Conservation (phyloP, 2,329 filamentous ascomycete genomes). For the Fusarium sp. region DNA sequence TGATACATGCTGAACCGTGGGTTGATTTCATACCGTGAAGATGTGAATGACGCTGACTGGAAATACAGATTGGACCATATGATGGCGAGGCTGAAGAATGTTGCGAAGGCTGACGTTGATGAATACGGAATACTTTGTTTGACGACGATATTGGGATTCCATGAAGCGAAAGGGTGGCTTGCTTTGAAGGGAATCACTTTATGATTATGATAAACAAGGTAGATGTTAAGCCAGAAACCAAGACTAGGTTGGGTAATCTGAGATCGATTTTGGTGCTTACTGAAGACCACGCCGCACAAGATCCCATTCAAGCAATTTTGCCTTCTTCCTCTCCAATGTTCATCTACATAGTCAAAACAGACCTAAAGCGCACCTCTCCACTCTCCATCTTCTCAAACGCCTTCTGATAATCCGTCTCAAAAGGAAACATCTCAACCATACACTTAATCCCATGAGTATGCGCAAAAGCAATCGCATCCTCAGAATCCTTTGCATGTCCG, state of each 20-base stretch:
- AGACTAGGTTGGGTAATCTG: fast-evolving
- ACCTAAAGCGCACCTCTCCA: constrained; percentile 59
- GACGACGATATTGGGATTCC: background rate
- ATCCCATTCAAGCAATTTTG: too few relatives aligned
- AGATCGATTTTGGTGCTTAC: background rate
- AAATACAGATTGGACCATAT: background rate
- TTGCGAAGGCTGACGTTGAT: background rate
- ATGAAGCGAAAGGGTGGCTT: constrained; percentile 9
- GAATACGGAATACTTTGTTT: constrained; percentile 5
- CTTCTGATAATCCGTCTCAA: constrained; percentile 59
- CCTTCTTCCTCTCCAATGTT: too few relatives aligned
- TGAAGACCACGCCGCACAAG: too few relatives aligned
- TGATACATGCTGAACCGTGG: background rate
- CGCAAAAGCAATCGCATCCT: constrained; percentile 74
- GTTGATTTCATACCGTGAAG: fast-evolving
- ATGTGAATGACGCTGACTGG: background rate
- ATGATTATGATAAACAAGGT: background rate
- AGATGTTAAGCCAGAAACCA: background rate
- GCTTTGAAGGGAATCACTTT: background rate
- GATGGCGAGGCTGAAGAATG: background rate
- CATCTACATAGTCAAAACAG: constrained; percentile 50
- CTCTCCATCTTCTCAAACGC: constrained; percentile 57
- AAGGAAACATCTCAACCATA: constrained; percentile 71
- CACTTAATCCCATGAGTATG: constrained; percentile 57
- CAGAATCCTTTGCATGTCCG: constrained; percentile 70